Evolutionary conservation across 2,329 filamentous ascomycete species (phyloP), one percentile per base, ranked within the genome.

Genomic region (Bipolaris gigantea): DNA sequence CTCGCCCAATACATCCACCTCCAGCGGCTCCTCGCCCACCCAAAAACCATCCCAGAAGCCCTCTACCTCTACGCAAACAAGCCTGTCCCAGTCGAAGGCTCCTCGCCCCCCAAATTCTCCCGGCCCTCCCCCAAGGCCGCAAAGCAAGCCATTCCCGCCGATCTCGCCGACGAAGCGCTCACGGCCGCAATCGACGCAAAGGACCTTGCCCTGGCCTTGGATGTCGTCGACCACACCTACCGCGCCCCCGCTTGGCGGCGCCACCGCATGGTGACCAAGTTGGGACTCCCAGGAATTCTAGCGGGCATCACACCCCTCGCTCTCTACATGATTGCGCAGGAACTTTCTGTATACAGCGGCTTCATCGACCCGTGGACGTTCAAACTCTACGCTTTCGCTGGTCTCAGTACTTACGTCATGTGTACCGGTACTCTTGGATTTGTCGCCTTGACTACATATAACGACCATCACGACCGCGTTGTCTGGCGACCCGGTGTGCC

Each of bases 401-500:
- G 90, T 11, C 89, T 94, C 45, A 77, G 93, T 57, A 89, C 91
- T 6, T 99, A 97, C 73, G 81, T 95, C 38, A 83, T 85, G 18
- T 90, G 91, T 59, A 92, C 92, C 4, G 87, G 85, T 4, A 90
- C 88, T 9, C 84, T 97, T 48, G 94, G 93, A 2, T 77, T 94
- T 38, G 85, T 97, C 34, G 91, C 93, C 8, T 79, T 95, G 55
- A 87, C 90, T 23, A 97, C 93, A 32, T 82, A 88, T 56, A 97
- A 97, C 75, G 92, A 97, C 73, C 92, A 97, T 75, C 96, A 97
- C 90, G 87, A 89, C 67, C 85, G 94, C 18, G 91, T 97, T 5
- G 92, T 90, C 2, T 99, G 94, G 94, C 82, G 88, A 8, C 85
- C 85, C 0, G 94, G 94, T 10, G 88, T 90, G 32, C 88, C 90